phyloP scores from a whole-genome alignment of 179 eudicot genomes.

The Silene noctiflora region DNA sequence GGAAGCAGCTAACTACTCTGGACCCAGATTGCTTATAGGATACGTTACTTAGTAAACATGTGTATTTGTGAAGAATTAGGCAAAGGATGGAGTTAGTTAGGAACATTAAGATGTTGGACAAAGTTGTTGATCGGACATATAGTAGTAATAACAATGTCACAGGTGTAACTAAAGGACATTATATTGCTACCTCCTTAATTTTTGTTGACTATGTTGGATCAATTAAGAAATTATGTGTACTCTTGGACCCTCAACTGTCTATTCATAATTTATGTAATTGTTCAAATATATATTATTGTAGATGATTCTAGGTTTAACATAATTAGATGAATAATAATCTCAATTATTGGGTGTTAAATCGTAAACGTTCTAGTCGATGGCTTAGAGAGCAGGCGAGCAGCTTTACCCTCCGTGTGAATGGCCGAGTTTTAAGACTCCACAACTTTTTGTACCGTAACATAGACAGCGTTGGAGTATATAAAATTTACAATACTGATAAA shows the following conservation, averaged over 20 bases:
- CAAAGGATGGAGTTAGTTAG: constrained; percentile 11
- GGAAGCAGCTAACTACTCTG: constrained; percentile 6
- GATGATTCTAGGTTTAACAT: no score
- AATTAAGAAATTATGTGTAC: neutral
- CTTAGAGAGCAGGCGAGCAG: no score
- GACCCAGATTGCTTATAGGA: constrained; percentile 4
- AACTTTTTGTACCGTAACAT: no score
- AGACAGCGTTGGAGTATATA: no score
- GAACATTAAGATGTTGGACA: constrained; percentile 10
- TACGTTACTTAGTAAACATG: constrained; percentile 17
- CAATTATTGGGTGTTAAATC: no score
- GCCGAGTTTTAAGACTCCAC: no score
- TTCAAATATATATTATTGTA: no score
- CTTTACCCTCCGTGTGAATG: no score
- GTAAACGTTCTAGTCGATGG: no score
- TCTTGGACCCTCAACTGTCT: neutral
- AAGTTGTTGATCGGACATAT: constrained; percentile 8
- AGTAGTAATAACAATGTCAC: neutral
- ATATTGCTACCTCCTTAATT: constrained; percentile 1
- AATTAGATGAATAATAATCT: no score
- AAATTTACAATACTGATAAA: no score
- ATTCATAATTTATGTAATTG: neutral
- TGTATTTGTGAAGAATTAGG: constrained; percentile 20
- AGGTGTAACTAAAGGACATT: neutral
- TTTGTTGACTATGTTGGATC: constrained; percentile 14